Evolutionary conservation across 176 grass and related monocot species (phyloP), one percentile per base, ranked within the genome.

Genomic region (Themeda triandra): DNA sequence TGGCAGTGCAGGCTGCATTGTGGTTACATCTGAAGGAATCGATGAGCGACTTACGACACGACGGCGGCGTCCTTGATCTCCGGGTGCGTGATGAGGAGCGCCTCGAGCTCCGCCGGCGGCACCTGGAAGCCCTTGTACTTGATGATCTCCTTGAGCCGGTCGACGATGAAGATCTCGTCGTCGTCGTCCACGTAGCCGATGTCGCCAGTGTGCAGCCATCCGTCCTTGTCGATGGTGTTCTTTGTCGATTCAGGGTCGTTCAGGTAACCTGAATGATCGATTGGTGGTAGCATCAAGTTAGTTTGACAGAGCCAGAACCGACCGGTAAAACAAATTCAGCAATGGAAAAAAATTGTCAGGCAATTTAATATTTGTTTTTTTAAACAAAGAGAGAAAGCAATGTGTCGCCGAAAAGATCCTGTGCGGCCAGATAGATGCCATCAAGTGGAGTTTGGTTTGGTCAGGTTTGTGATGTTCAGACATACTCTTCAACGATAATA

Each of bases 91-190:
- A 95, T 86, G 68, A 98, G 96, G 30, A 98, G 91, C 6, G 92
- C 93, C 77, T 98, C 96, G 2, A 98, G 87, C 87, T 98, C 96
- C 5, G 95, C 69, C 3, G 96, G 96, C 7, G 96, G 63, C 63
- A 98, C 96, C 67, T 98, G 96, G 86, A 95, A 98, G 0, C 93
- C 96, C 88, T 98, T 98, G 87, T 92, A 95, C 82, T 98, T 98
- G 83, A 98, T 98, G 60, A 98, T 93, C 80, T 98, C 96, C 89
- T 98, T 98, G 40, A 98, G 89, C 87, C 96, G 89, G 76, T 98
- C 96, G 6, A 98, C 96, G 21, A 98, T 98, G 89, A 98, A 98
- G 82, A 98, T 93, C 82, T 98, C 93, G 36, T 98, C 96, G 30
- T 93, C 91, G 13, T 95, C 89, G 27, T 98, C 96, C 0, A 98